phyloP scores from a whole-genome alignment of 257 asterid genomes.

The Capsicum rhomboideum region DNA sequence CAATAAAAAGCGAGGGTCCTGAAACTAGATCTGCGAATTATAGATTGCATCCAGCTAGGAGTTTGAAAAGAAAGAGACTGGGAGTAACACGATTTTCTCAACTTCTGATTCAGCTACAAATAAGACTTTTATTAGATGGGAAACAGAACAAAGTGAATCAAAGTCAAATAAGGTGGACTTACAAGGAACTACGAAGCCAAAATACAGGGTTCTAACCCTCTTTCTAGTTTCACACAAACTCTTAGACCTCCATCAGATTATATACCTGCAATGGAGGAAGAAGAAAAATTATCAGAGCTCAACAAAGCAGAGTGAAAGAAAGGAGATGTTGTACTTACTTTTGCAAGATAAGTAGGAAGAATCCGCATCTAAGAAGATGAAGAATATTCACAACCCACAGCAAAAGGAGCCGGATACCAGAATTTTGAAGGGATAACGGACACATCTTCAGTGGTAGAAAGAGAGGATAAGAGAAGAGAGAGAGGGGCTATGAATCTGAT shows the following conservation, averaged over 20 bases:
- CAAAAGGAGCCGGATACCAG: background rate
- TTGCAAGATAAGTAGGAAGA: background rate
- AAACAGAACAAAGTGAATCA: too few relatives aligned
- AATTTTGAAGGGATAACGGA: too few relatives aligned
- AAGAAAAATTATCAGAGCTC: background rate
- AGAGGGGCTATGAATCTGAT: too few relatives aligned
- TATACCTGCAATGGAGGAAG: background rate
- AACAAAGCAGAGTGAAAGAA: background rate
- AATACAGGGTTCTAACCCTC: background rate
- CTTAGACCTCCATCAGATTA: background rate
- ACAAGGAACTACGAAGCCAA: background rate
- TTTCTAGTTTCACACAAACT: background rate
- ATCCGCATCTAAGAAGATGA: background rate
- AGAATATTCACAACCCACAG: background rate
- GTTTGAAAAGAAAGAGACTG: too few relatives aligned
- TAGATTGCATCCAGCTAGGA: too few relatives aligned
- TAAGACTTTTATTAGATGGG: too few relatives aligned
- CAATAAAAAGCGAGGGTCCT: too few relatives aligned
- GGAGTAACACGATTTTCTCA: too few relatives aligned
- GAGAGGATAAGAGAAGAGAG: background rate
- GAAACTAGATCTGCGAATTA: too few relatives aligned
- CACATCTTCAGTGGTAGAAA: background rate
- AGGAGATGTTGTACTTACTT: too few relatives aligned
- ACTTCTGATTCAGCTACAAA: too few relatives aligned
- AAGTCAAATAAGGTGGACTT: background rate